These are phyloP conservation scores for Pezicula rhizophila DNA, from an alignment of 2,329 filamentous ascomycete species.

Conservation along the genomic window DNA sequence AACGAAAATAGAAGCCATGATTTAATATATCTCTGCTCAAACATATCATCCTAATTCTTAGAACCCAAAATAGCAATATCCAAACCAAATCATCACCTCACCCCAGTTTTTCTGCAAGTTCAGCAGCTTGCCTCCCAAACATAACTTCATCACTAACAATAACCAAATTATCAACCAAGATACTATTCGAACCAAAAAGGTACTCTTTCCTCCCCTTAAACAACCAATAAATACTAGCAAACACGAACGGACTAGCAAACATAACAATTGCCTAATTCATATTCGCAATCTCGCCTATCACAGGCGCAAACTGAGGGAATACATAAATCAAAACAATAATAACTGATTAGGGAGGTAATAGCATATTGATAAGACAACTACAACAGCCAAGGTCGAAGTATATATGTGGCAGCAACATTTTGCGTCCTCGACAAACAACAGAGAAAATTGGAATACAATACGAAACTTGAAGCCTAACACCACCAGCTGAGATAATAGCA, in stretches of 20 bases:
- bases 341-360: background rate
- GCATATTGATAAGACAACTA: slow-evolving; percentile 3
- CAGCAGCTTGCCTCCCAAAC: background rate
- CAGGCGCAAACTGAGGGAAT: background rate
- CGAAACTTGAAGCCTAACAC: slow-evolving; percentile 1
- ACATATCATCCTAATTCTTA: too few relatives aligned
- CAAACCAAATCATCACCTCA: too few relatives aligned
- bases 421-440: slow-evolving; percentile 2
- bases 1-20: too few relatives aligned
- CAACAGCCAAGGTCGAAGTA: slow-evolving; percentile 6
- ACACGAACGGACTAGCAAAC: background rate
- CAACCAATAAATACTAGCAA: background rate
- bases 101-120: background rate
- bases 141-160: background rate
- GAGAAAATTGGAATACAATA: slow-evolving; percentile 4
- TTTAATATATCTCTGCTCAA: too few relatives aligned
- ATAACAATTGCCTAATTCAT: background rate
- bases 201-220: background rate
- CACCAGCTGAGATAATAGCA: slow-evolving; percentile 8
- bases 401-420: slow-evolving; percentile 1
- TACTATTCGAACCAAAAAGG: background rate
- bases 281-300: background rate
- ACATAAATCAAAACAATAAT: background rate
- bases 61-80: too few relatives aligned
- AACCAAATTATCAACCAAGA: background rate